phyloP scores from a whole-genome alignment of 2,329 filamentous ascomycete genomes.

The Plenodomus tracheiphilus region DNA sequence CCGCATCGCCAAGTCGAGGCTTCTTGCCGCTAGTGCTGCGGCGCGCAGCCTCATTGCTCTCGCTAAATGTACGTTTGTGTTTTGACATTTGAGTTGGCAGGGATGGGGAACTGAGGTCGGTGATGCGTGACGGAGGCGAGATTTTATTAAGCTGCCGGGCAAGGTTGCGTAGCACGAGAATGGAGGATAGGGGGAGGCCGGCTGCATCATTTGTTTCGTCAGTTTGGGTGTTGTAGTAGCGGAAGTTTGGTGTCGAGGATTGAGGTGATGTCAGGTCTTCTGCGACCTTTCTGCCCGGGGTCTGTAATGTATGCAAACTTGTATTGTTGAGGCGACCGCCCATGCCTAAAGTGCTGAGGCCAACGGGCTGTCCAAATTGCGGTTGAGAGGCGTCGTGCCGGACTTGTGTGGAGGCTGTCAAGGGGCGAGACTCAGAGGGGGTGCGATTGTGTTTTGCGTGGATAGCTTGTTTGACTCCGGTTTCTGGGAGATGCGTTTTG shows the following conservation, averaged over 20 bases:
- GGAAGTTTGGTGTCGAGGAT: constrained; percentile 33
- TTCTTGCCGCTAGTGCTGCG: constrained; percentile 49
- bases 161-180: constrained; percentile 77
- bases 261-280: constrained; percentile 18
- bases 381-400: constrained; percentile 35
- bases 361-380: constrained; percentile 35
- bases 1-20: constrained; percentile 38
- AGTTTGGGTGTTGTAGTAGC: constrained; percentile 51
- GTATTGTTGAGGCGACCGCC: constrained; percentile 17
- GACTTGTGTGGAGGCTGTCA: constrained; percentile 33
- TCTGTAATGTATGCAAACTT: constrained; percentile 6
- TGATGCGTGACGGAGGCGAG: constrained; percentile 26
- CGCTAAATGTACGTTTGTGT: constrained; percentile 37
- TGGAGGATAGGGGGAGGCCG: constrained; percentile 77
- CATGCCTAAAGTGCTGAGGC: constrained; percentile 35
- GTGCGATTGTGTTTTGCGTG: constrained; percentile 55
- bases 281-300: constrained; percentile 28
- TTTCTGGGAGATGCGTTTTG: constrained; percentile 67
- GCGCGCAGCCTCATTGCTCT: constrained; percentile 28
- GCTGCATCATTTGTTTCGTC: constrained; percentile 64
- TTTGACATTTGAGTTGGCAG: constrained; percentile 28
- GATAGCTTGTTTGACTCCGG: constrained; percentile 41
- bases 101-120: constrained; percentile 28
- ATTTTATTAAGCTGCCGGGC: constrained; percentile 55
- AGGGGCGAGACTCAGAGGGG: constrained; percentile 31